Evolutionary conservation across 495 filamentous ascomycete genomes (phyloP), one percentile per base, ranked within the genome.

Genomic region (Penicillium robsamsonii): DNA sequence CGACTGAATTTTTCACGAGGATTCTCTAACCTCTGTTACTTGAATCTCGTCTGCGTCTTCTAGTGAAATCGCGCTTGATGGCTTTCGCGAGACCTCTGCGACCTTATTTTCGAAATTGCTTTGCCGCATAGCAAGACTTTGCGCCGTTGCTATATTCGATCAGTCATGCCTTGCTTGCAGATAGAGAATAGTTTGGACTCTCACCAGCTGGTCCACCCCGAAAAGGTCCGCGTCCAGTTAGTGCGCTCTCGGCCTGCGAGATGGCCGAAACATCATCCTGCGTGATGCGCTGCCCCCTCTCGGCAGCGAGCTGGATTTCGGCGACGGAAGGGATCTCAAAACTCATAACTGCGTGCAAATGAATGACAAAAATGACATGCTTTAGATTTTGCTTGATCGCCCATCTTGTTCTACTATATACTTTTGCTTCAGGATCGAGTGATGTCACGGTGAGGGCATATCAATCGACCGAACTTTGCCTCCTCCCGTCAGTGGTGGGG

Each of bases 161-260:
- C 29, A 57, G 43, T 20, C 15, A 20, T 31, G 11, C 3, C 5
- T 13, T 13, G 4, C 22, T 22, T 24, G 13, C 9, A 55, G n/a
- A 38, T 17, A 9, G 7, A 17, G n/a, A n/a, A 18, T 10, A 25
- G 4, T 24, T 35, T 22, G 31, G 43, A 20, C 68, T 78, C 38
- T 71, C 60, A 55, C 77, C 75, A 10, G 76, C 75, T 37, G 83
- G 77, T 13, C 83, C 83, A 49, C 84, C 84, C 47, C 82, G 82
- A 25, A 83, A 78, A 17, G 79, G 76, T 11, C 78, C 75, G 2
- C 74, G 73, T 15, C 79, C 77, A 0, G 68, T 73, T 52, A 73
- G 48, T n/a, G 65, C 60, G 31, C 66, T 69, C 46, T 75, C 71
- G 1, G 63, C 68, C n/a, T 73, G 70, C 8, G 70, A 68, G 43